Evolutionary conservation across 495 filamentous ascomycete species (phyloP), one percentile per base, ranked within the genome.

Genomic region (Clavariopsis aquatica): DNA sequence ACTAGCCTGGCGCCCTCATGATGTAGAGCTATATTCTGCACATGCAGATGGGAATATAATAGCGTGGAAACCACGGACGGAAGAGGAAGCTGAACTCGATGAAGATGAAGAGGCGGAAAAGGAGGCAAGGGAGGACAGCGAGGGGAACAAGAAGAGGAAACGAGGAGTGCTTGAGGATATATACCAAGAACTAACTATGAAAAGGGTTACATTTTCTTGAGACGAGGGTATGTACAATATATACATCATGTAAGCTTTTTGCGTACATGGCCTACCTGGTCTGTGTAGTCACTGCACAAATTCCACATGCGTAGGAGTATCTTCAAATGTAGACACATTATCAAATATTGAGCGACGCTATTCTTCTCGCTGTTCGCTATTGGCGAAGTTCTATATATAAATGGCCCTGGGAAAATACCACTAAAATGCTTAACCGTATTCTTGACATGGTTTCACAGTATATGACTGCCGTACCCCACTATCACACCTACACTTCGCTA

Each of bases 1-100:
- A 34, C 75, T 95, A 13, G 86, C 80, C 4, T 96, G 87, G 89
- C 83, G 87, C 68, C 84, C 84, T 0, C 76, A 78, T 62, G 64
- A 78, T n/a, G 77, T 82, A 0, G 82, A 82, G 56, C 55, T 87
- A 58, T 82, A 80, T 64, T 84, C 81, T 52, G 83, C 76, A 15
- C 85, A 87, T 74, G 64, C 75, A 28, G 86, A 87, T 66, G 85
- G 84, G 0, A 80, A 76, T 64, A 85, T 88, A 64, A 77, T 79
- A 41, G 78, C 76, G 23, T 89, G 84, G 85, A 72, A 76, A 67
- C 85, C 84, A 36, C 72, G 75, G 29, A 78, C 82, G 0, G 74
- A 74, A 24, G 82, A 82, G 24, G 82, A 78, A 52, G 60, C 59
- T 4, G 41, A 51, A 5, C 43, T 66, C 19, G 75, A 78, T 17